A percentile compares a stretch with the other conserved stretches of the same genome.
Conservation (phyloP, 2,329 filamentous ascomycete genomes). For the Boeremia exigua region DNA sequence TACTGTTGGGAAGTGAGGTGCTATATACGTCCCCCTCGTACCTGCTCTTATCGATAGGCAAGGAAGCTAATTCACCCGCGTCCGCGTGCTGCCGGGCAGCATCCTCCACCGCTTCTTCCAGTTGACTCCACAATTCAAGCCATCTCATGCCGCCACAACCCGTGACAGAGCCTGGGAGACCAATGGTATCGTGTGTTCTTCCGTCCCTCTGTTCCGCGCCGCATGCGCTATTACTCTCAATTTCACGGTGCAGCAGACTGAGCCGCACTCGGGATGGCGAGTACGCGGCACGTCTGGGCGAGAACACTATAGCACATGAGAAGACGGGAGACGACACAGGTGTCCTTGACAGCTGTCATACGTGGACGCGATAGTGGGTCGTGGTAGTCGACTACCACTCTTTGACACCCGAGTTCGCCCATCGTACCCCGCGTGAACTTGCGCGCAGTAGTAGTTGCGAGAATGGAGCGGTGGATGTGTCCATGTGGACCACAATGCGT, state of each 20-base stretch:
- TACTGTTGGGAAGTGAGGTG: conserved; percentile 9
- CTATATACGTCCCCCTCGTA: conserved; percentile 27
- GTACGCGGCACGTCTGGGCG: conserved; percentile 19
- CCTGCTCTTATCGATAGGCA: conserved; percentile 28
- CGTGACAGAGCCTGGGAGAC: conserved; percentile 22
- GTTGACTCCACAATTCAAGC: conserved; percentile 34
- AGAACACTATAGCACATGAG: conserved; percentile 13
- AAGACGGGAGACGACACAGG: background rate
- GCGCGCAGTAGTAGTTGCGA: background rate
- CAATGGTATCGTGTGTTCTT: conserved; percentile 28
- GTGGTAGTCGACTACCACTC: background rate
- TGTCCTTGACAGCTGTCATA: conserved; percentile 20
- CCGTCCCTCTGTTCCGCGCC: conserved; percentile 17
- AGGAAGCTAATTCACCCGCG: conserved; percentile 29
- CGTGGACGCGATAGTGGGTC: conserved; percentile 10
- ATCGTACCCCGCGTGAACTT: conserved; percentile 14
- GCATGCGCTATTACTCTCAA: conserved; percentile 31
- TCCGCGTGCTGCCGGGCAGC: conserved; percentile 38
- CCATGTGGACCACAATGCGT: conserved; percentile 2
- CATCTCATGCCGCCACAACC: conserved; percentile 26
- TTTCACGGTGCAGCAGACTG: conserved; percentile 27
- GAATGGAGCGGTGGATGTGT: conserved; percentile 6
- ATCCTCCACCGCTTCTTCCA: conserved; percentile 40
- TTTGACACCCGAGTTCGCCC: conserved; percentile 2
- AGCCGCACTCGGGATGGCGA: conserved; percentile 26